These are phyloP conservation scores for Fragaria ananassa DNA, from an alignment of 306 rosid species.

Conservation along the genomic window DNA sequence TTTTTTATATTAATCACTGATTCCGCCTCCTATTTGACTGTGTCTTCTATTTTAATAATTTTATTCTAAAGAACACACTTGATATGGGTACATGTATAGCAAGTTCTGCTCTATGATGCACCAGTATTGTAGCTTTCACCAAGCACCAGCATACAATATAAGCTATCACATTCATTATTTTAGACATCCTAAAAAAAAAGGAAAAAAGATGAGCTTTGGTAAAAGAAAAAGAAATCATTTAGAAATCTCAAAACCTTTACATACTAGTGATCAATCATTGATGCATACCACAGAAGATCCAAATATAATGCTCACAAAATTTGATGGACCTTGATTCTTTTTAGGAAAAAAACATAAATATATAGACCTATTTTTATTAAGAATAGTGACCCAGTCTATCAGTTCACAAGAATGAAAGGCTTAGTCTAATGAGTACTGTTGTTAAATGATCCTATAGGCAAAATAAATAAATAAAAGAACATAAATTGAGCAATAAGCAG, in stretches of 20 bases:
- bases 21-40: background rate
- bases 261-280: background rate
- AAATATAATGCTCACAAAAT: background rate
- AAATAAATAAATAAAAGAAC: background rate
- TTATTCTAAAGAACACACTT: background rate
- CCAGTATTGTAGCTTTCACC: background rate
- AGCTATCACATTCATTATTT: background rate
- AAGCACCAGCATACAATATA: background rate
- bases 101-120: background rate
- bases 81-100: background rate
- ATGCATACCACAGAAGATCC: background rate
- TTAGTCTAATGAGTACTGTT: background rate
- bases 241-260: background rate
- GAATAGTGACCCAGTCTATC: background rate
- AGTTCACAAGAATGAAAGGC: background rate
- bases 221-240: background rate
- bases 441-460: background rate
- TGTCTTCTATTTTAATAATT: background rate
- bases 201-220: background rate
- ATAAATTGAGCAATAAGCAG: constrained; percentile 8
- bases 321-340: background rate
- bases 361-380: background rate
- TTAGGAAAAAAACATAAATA: background rate
- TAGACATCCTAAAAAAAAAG: background rate
- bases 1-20: background rate